phyloP scores from a whole-genome alignment of 805 yeast species.

The Lipomyces spencermartinsiae region DNA sequence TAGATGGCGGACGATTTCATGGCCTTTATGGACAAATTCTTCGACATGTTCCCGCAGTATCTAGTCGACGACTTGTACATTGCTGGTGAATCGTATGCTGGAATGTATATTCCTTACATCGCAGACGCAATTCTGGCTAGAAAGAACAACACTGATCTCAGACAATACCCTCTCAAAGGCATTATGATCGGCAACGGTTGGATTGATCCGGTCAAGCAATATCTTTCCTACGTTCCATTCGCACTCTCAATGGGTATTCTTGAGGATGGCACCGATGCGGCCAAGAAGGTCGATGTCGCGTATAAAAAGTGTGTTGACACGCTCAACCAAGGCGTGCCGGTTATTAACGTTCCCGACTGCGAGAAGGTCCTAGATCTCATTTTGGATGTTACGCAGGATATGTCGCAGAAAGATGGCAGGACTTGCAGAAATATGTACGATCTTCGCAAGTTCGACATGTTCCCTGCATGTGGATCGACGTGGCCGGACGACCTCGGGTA shows the following conservation, averaged over 20 bases:
- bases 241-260: constrained; percentile 65
- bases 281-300: constrained; percentile 40
- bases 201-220: constrained; percentile 88
- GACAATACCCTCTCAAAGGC: constrained; percentile 55
- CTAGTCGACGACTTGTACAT: constrained; percentile 65
- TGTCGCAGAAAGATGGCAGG: constrained; percentile 41
- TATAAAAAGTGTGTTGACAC: constrained; percentile 32
- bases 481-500: constrained; percentile 77
- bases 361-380: constrained; percentile 50
- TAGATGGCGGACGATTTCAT: constrained; percentile 68
- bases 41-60: constrained; percentile 75
- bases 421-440: constrained; percentile 86
- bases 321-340: constrained; percentile 38
- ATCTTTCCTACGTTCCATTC: constrained; percentile 78
- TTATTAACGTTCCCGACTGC: constrained; percentile 26
- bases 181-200: constrained; percentile 90
- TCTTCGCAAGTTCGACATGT: constrained; percentile 68
- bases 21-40: constrained; percentile 69
- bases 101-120: constrained; percentile 92
- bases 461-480: constrained; percentile 86
- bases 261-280: constrained; percentile 41
- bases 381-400: constrained; percentile 37
- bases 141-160: constrained; percentile 47
- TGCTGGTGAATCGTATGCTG: constrained; percentile 97
- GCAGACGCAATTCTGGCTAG: constrained; percentile 65